These are phyloP conservation scores for Amoeboaphelidium protococcarum DNA, from an alignment of 371 early-diverging fungal species.

Conservation along the genomic window DNA sequence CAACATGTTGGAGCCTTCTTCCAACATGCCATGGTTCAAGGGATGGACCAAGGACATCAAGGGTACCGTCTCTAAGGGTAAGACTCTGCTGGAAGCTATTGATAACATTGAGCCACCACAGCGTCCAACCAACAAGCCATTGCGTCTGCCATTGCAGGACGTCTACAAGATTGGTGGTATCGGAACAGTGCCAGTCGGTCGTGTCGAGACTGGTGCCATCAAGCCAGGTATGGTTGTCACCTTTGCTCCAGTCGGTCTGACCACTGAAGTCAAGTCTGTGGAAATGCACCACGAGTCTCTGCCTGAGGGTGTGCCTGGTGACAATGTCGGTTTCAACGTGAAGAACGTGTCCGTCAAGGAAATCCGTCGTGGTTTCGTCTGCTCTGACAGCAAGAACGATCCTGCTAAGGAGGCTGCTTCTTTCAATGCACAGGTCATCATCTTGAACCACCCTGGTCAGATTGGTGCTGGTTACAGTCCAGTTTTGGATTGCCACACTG, in stretches of 20 bases:
- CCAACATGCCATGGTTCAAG: constrained; percentile 89
- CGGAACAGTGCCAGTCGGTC: constrained; percentile 84
- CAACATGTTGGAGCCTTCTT: constrained; percentile 81
- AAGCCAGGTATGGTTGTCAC: constrained; percentile 19
- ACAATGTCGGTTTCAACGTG: constrained; percentile 95
- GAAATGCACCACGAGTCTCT: constrained; percentile 95
- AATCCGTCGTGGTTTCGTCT: constrained; percentile 87
- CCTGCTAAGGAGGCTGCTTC: constrained; percentile 77
- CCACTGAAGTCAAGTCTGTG: constrained; percentile 91
- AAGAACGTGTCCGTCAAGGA: constrained; percentile 89
- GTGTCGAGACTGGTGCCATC: constrained; percentile 88
- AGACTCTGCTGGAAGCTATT: constrained; percentile 79
- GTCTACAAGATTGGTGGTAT: constrained; percentile 96
- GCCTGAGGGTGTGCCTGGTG: constrained; percentile 76
- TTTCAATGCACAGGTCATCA: constrained; percentile 83
- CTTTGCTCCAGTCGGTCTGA: constrained; percentile 13
- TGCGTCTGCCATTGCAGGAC: constrained; percentile 88
- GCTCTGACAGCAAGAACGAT: constrained; percentile 88
- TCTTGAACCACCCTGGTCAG: constrained; percentile 89
- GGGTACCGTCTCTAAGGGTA: constrained; percentile 34
- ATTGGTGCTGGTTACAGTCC: constrained; percentile 64
- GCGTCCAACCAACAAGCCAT: constrained; percentile 77
- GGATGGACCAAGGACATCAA: constrained; percentile 79
- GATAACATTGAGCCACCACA: constrained; percentile 74
- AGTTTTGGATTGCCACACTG: constrained; percentile 87